These are phyloP conservation scores for Ambrosia artemisiifolia DNA, from an alignment of 129 eudicot species.

Conservation along the genomic window DNA sequence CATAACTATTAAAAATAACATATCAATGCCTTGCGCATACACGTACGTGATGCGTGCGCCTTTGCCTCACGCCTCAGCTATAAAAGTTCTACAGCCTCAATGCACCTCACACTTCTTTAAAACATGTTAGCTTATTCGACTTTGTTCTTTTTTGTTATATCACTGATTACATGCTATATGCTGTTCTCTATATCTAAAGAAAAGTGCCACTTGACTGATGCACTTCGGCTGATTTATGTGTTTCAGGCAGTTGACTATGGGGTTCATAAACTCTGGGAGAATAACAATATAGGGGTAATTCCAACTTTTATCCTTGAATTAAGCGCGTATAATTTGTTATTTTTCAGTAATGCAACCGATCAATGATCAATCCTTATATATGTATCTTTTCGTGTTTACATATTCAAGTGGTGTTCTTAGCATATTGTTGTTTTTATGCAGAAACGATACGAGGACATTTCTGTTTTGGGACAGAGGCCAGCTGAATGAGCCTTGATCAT, in stretches of 20 bases:
- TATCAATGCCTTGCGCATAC: too few relatives aligned
- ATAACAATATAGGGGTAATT: slow-evolving; percentile 69
- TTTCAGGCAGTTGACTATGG: slow-evolving; percentile 84
- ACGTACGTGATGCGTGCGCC: too few relatives aligned
- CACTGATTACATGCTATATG: background rate
- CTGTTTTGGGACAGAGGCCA: slow-evolving; percentile 86
- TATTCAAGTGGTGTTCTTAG: background rate
- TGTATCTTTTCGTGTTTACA: background rate
- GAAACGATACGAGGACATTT: slow-evolving; percentile 83
- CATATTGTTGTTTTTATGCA: slow-evolving; percentile 29
- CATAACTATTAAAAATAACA: too few relatives aligned
- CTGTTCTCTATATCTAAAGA: background rate
- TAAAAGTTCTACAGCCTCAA: too few relatives aligned
- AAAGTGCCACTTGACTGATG: background rate
- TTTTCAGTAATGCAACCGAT: background rate
- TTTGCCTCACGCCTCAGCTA: too few relatives aligned
- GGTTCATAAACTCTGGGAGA: slow-evolving; percentile 68
- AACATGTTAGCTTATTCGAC: background rate
- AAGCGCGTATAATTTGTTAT: background rate
- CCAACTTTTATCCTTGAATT: background rate
- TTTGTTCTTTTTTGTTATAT: background rate
- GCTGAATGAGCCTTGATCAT: slow-evolving; percentile 34
- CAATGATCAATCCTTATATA: background rate
- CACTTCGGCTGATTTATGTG: background rate
- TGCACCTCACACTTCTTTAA: background rate